Evolutionary conservation across 371 early-diverging fungal genomes (phyloP), one percentile per base, ranked within the genome.

Genomic region (Chytridiales sp.): DNA sequence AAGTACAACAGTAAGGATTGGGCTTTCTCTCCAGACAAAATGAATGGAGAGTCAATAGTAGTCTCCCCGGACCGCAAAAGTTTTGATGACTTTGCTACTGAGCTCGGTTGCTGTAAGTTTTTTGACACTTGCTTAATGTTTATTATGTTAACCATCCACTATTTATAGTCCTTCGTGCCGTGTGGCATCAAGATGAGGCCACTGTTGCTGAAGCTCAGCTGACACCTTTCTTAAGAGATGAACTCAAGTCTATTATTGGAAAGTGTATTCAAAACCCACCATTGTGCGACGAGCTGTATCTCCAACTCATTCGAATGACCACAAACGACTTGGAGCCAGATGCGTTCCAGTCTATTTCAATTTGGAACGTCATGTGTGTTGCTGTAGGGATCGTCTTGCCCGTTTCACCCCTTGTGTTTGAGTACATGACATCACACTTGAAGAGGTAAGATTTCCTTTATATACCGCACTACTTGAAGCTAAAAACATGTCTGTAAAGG

Each of bases 231-330:
- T 5, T 54, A 24, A 15, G 42, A 27, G 8, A 41, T 42, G 22
- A 54, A 41, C 51, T 35, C 42, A 29, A 72, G 47, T 36, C 44
- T 13, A 27, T 73, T n/a, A 31, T 68, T 19, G 56, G 56, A n/a
- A 63, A 66, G 32, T 72, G 73, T 47, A n/a, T 79, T 29, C 67
- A 72, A 13, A 38, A 41, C 19, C 70, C 72, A 2, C 31, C 22
- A 2, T 39, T 72, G 1, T 42, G 64, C 9, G 68, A 75, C 54
- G 79, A 79, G 53, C 66, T 79, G 9, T 79, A 73, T 44, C 56
- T 77, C 15, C 79, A 79, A 57, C 64, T 79, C 5, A 63, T 76
- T 43, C 74, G 75, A 39, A 59, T 67, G 50, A 76, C 79, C 4
- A 65, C 72, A n/a, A 59, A 56, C n/a, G 64, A 74, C 59, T 67